Evolutionary conservation across 305 asterid genomes (phyloP).

Genomic region (Fraxinus sp.): DNA sequence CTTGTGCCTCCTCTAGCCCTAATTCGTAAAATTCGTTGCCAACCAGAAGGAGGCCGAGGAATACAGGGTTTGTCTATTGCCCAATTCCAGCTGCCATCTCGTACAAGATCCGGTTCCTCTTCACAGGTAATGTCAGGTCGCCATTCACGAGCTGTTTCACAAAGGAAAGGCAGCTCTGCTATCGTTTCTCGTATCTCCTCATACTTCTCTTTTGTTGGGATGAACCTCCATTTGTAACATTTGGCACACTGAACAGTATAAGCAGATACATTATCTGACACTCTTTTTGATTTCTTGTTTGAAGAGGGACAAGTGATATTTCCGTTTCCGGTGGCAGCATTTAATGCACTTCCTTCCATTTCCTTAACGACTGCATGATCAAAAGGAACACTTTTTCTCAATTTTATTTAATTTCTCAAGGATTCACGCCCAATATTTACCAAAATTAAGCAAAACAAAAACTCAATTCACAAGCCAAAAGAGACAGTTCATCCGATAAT

Average conservation of each 20-base stretch:
- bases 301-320: neutral
- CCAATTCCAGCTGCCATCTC: conserved; percentile 84
- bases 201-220: conserved; percentile 37
- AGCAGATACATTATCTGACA: conserved; percentile 36
- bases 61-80: conserved; percentile 81
- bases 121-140: conserved; percentile 60
- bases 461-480: neutral
- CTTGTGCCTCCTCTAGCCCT: conserved; percentile 79
- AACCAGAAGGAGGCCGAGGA: conserved; percentile 75
- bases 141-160: conserved; percentile 71
- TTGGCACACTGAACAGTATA: conserved; percentile 76
- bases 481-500: neutral
- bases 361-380: conserved; percentile 23
- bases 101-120: conserved; percentile 63
- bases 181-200: conserved; percentile 76
- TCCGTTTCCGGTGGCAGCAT: conserved; percentile 27
- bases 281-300: conserved; percentile 7
- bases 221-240: conserved; percentile 49
- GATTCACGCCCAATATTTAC: neutral
- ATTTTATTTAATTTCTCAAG: neutral
- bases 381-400: neutral
- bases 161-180: conserved; percentile 34
- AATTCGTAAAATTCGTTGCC: conserved; percentile 70
- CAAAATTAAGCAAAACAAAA: neutral
- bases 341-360: conserved; percentile 26